phyloP scores from a whole-genome alignment of 495 filamentous ascomycete species.

The Penicillium lividum region DNA sequence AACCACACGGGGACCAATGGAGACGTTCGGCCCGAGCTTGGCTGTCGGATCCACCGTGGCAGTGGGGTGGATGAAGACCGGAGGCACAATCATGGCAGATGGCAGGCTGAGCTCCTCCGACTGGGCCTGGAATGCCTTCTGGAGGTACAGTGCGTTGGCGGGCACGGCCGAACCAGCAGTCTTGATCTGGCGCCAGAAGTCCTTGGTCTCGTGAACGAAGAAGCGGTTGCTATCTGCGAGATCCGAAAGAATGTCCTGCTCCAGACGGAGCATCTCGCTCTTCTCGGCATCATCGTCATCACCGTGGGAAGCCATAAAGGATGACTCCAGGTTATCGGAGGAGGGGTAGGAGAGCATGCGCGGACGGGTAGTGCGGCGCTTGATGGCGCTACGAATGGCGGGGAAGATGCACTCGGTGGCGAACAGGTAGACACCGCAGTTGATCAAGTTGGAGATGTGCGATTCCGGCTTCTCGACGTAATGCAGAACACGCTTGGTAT shows the following conservation, averaged over 20 bases:
- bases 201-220: constrained; percentile 97
- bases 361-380: constrained; percentile 88
- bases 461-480: constrained; percentile 99
- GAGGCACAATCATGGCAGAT: constrained; percentile 86
- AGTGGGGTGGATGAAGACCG: constrained; percentile 97
- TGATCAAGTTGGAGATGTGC: constrained; percentile 98
- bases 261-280: constrained; percentile 88
- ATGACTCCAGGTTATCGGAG: constrained; percentile 85
- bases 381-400: constrained; percentile 91
- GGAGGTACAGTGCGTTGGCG: constrained; percentile 95
- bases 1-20: constrained; percentile 80
- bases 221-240: constrained; percentile 97
- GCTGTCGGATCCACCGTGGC: constrained; percentile 91
- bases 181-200: constrained; percentile 99
- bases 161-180: constrained; percentile 96
- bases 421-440: constrained; percentile 99
- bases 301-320: constrained; percentile 67
- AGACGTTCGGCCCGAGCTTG: constrained; percentile 96
- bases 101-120: constrained; percentile 81
- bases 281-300: constrained; percentile 74
- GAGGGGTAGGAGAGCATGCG: constrained; percentile 92
- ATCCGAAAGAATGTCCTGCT: constrained; percentile 96
- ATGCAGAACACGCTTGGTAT: constrained; percentile 94
- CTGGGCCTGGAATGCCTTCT: constrained; percentile 85
- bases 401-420: constrained; percentile 94